phyloP scores from a whole-genome alignment of 1,284 basidiomycete species.

The Ceratobasidium sp. region DNA sequence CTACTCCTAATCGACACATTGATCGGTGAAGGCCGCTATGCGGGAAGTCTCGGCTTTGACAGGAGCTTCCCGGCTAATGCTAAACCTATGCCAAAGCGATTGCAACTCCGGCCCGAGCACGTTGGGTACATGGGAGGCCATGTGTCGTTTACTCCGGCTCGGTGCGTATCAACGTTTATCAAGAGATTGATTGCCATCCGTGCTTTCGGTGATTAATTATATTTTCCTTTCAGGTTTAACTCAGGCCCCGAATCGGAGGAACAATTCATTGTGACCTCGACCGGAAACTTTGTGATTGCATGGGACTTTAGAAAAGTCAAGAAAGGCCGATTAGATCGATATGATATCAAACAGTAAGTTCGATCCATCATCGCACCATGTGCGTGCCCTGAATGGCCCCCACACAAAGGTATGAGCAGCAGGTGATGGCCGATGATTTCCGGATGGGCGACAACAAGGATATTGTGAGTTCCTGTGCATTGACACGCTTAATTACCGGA shows the following conservation, averaged over 20 bases:
- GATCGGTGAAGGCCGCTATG: conserved; percentile 88
- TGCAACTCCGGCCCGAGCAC: conserved; percentile 91
- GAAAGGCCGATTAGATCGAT: conserved; percentile 86
- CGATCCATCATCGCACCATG: conserved; percentile 14
- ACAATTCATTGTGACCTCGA: conserved; percentile 95
- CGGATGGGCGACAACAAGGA: conserved; percentile 94
- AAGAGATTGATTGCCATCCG: conserved; percentile 1
- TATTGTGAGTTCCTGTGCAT: conserved; percentile 65
- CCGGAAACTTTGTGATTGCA: conserved; percentile 91
- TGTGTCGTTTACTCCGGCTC: conserved; percentile 89
- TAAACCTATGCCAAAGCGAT: conserved; percentile 87
- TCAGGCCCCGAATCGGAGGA: conserved; percentile 84
- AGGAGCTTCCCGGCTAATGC: conserved; percentile 92
- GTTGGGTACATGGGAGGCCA: conserved; percentile 92
- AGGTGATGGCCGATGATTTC: conserved; percentile 95
- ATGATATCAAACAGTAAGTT: conserved; percentile 86
- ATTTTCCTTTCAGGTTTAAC: conserved; percentile 75
- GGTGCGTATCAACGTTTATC: conserved; percentile 56
- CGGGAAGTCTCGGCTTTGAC: conserved; percentile 89
- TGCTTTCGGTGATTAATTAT: conserved; percentile 1
- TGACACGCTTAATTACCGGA: conserved; percentile 27
- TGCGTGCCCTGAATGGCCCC: conserved; percentile 41
- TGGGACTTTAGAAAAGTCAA: conserved; percentile 98
- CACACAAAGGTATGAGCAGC: conserved; percentile 74
- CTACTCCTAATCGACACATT: conserved; percentile 93